phyloP scores from a whole-genome alignment of 306 rosid genomes.

The Prunus padus region DNA sequence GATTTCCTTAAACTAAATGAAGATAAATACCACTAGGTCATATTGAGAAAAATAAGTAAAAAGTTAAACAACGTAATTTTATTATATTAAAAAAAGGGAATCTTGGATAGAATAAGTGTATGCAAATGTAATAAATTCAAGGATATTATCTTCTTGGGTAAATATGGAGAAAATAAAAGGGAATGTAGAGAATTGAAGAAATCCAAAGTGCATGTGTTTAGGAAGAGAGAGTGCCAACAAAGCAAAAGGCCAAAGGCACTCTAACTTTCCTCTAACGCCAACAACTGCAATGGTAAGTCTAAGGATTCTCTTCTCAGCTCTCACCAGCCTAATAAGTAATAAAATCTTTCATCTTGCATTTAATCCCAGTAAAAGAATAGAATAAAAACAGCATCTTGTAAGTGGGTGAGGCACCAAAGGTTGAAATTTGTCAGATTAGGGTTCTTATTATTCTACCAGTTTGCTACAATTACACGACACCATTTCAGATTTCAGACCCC shows the following conservation, averaged over 20 bases:
- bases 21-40: no score
- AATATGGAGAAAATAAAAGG: not conserved
- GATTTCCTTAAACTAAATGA: no score
- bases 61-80: no score
- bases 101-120: no score
- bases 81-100: no score
- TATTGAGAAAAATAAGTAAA: no score
- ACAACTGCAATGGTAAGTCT: constrained; percentile 16
- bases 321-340: constrained; percentile 7
- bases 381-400: constrained; percentile 22
- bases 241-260: constrained; percentile 14
- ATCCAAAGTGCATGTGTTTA: not conserved
- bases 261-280: constrained; percentile 34
- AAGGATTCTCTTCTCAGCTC: constrained; percentile 28
- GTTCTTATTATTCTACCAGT: constrained; percentile 33
- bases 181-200: not conserved
- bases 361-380: constrained; percentile 11
- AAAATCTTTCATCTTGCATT: not conserved
- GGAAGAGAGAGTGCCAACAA: constrained; percentile 25
- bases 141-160: not conserved
- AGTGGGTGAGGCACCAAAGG: constrained; percentile 27
- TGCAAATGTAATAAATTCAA: no score
- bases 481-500: constrained; percentile 29
- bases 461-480: constrained; percentile 13
- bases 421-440: constrained; percentile 47